Evolutionary conservation across 306 rosid genomes (phyloP), one percentile per base, ranked within the genome.

Genomic region (Vigna unguiculata): DNA sequence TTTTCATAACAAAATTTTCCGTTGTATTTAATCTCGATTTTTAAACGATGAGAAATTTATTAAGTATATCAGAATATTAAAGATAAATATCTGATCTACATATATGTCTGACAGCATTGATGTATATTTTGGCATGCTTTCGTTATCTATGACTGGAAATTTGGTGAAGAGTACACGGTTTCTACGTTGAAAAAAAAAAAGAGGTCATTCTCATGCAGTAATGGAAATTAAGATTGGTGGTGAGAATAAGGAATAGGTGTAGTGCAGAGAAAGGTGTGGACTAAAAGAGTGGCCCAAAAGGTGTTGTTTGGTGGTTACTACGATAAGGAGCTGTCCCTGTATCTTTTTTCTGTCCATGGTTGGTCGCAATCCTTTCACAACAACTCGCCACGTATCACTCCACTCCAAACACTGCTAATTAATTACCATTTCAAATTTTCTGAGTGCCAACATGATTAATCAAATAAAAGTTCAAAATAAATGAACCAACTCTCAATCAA

Each of bases 231-330:
- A 66, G 40, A 80, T 21, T 67, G 41, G 72, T 16, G 76, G 72
- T 54, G 32, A 25, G 43, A 43, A 14, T 55, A 34, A 72, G 24
- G 75, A 38, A 61, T 22, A 69, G 72, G 22, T 71, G 45, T 40
- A 8, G 83, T 70, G 61, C 3, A 61, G 5, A 46, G 30, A 77
- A 21, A 52, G 59, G 9, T 9, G 47, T 43, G 76, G 89, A 73
- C 45, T 12, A 63, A 57, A 74, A 13, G 55, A 24, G 16, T 61
- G 65, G 28, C 75, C 45, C 77, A 70, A 72, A 75, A 71, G 74
- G 77, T 80, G 60, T 59, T 48, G 57, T 75, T 88, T 75, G 83
- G 87, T 73, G 82, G 81, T 68, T 84, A 75, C 19, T 72, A 51
- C 3, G 68, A 71, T 64, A 60, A 59, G 74, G 58, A 68, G 86